Base-by-base conservation (phyloP, 2,329 filamentous ascomycete genomes). In the Fusarium concolor region DNA sequence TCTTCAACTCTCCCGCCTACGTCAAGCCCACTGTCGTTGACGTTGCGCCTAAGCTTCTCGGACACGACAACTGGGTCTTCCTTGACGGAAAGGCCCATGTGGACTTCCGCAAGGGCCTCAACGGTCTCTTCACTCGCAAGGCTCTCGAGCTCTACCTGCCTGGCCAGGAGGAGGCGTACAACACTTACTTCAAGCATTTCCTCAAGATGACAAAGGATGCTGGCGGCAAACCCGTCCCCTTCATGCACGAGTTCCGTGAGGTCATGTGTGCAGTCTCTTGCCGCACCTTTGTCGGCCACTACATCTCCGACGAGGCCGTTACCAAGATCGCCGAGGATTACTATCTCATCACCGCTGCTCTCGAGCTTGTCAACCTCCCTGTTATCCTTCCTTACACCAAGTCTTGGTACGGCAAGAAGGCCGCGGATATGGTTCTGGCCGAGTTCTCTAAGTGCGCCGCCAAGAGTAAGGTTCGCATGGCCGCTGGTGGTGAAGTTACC, bases 1-100 rank as follows among this genome's bases (percentile, higher is more conserved):
- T 98, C 74, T 94, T 98, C 87, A 98, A 97, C 82, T 96, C 94
- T 20, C 96, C 96, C 26, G 79, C 83, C 51, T 98, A 90, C 76
- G 94, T 97, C 78, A 97, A 97, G 84, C 96, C 96, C 41, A 98
- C 94, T 76, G 94, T 99, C 65, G 96, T 99, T 68, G 95, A 98
- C 78, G 89, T 91, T 62, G 96, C 96, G 20, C 90, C 93, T 81
- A 98, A 98, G 84, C 91, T 99, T 50, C 89, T 99, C 52, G 92
- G 96, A 62, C 87, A 90, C 64, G 91, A 92, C 75, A 97, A 97
- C 84, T 99, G 94, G 93, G 96, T 98, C 18, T 98, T 98, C 82
- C 85, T 99, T 70, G 95, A 98, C 77, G 96, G 96, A 76, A 96
- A 94, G 82, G 89, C 90, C 38, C 96, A 99, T 75, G 93, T 97